Evolutionary conservation across 805 yeast genomes (phyloP).

Genomic region (Suhomyces vadensis): DNA sequence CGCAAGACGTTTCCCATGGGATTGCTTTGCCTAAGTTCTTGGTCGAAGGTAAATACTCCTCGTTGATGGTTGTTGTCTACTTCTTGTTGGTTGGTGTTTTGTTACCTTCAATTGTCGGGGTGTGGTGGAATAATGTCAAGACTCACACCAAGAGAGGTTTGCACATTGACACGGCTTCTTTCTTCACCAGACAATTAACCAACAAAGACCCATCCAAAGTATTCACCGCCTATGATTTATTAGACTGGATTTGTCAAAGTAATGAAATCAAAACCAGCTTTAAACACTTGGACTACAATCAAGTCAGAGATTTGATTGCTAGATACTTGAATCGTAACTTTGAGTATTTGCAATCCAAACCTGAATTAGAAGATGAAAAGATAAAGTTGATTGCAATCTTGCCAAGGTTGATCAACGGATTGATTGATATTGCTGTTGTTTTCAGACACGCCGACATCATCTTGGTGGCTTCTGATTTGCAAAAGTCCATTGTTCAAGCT

Average conservation of each 20-base stretch:
- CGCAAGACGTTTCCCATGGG: constrained; percentile 86
- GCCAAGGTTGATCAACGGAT: constrained; percentile 66
- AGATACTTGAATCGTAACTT: constrained; percentile 60
- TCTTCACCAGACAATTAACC: constrained; percentile 67
- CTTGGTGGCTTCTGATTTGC: constrained; percentile 59
- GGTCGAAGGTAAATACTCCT: constrained; percentile 78
- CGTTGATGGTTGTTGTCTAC: constrained; percentile 61
- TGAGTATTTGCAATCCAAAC: constrained; percentile 14
- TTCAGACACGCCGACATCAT: constrained; percentile 75
- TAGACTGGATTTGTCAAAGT: constrained; percentile 63
- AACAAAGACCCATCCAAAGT: constrained; percentile 73
- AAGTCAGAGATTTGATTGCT: constrained; percentile 52
- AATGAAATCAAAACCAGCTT: constrained; percentile 56
- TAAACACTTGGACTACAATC: constrained; percentile 43
- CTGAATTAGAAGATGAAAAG: constrained; percentile 39
- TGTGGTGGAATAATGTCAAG: constrained; percentile 88
- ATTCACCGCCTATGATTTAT: constrained; percentile 56
- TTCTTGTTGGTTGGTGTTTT: constrained; percentile 71
- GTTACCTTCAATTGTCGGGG: constrained; percentile 77
- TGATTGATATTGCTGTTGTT: constrained; percentile 77
- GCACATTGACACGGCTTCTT: constrained; percentile 79
- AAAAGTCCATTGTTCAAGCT: constrained; percentile 76
- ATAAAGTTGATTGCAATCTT: constrained; percentile 61
- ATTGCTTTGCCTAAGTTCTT: constrained; percentile 92
- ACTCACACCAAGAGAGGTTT: constrained; percentile 80